phyloP scores from a whole-genome alignment of 352 stramenopile genomes.

The Phytophthora capsici region DNA sequence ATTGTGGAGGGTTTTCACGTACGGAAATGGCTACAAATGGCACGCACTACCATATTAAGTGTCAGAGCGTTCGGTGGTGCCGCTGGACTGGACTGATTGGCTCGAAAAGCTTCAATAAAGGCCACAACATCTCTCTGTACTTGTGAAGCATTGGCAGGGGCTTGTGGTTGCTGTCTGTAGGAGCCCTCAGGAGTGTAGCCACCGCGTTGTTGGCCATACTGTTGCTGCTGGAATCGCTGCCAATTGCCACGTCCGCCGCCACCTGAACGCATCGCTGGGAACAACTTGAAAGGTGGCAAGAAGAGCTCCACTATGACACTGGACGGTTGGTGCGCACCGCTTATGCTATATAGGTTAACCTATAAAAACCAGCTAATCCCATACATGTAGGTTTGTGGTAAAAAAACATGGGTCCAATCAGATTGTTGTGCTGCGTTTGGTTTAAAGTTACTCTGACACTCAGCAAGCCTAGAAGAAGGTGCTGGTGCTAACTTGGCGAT shows the following conservation, averaged over 20 bases:
- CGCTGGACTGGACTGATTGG: conserved; percentile 51
- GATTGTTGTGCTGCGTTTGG: no score
- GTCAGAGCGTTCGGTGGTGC: conserved; percentile 67
- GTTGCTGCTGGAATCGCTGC: conserved; percentile 45
- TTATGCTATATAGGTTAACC: no score
- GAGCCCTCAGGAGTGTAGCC: not conserved
- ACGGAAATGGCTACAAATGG: conserved; percentile 44
- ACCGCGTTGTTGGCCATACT: conserved; percentile 6
- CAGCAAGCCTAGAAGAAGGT: no score
- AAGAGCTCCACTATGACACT: not conserved
- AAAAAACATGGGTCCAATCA: no score
- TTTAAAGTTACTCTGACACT: no score
- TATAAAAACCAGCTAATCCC: no score
- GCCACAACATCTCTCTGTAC: conserved; percentile 56
- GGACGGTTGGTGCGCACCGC: conserved; percentile 14
- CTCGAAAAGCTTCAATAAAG: conserved; percentile 66
- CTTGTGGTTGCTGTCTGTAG: conserved; percentile 2
- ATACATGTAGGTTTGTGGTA: no score
- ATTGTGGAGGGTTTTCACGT: no score
- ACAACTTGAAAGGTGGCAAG: not conserved
- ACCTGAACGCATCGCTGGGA: conserved; percentile 7
- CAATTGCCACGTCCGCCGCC: conserved; percentile 33
- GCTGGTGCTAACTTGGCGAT: conserved; percentile 19
- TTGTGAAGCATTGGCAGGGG: conserved; percentile 14
- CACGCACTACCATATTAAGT: conserved; percentile 50